phyloP scores from a whole-genome alignment of 1,284 basidiomycete genomes.

The Leccinum pachyderme region DNA sequence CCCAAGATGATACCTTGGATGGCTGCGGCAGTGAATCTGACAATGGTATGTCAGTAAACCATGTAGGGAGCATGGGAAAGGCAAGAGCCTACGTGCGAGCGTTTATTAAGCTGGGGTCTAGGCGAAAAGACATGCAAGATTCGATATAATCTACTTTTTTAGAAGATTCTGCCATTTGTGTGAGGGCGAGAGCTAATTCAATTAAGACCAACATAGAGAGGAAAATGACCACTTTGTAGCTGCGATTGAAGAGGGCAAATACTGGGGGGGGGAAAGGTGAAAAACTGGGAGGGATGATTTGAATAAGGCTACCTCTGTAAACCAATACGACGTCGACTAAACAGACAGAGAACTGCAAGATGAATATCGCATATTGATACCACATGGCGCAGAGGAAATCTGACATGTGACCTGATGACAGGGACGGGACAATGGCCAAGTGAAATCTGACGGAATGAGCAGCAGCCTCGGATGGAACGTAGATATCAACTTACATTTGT shows the following conservation, averaged over 20 bases:
- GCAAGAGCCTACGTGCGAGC: slow-evolving; percentile 1
- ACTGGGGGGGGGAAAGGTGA: slow-evolving; percentile 10
- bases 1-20: slow-evolving; percentile 11
- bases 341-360: slow-evolving; percentile 5
- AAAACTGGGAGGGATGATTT: background rate
- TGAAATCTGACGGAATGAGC: slow-evolving; percentile 10
- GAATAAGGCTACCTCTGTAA: slow-evolving; percentile 18
- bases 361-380: slow-evolving; percentile 11
- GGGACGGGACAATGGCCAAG: slow-evolving; percentile 6
- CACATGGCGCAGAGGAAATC: slow-evolving; percentile 13
- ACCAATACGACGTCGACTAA: slow-evolving; percentile 16
- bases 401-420: slow-evolving; percentile 14
- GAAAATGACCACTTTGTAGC: slow-evolving; percentile 7
- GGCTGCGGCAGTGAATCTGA: slow-evolving; percentile 2
- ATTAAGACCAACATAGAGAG: slow-evolving; percentile 13
- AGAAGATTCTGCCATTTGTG: background rate
- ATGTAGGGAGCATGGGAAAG: background rate
- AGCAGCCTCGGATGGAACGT: background rate
- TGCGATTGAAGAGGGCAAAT: slow-evolving; percentile 28
- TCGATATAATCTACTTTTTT: slow-evolving; percentile 3
- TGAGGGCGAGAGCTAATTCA: background rate
- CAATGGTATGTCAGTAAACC: background rate
- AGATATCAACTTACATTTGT: slow-evolving; percentile 13
- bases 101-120: background rate
- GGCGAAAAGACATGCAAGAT: slow-evolving; percentile 13